Conservation (phyloP, 208 protist genomes). For the Leishmania major region DNA sequence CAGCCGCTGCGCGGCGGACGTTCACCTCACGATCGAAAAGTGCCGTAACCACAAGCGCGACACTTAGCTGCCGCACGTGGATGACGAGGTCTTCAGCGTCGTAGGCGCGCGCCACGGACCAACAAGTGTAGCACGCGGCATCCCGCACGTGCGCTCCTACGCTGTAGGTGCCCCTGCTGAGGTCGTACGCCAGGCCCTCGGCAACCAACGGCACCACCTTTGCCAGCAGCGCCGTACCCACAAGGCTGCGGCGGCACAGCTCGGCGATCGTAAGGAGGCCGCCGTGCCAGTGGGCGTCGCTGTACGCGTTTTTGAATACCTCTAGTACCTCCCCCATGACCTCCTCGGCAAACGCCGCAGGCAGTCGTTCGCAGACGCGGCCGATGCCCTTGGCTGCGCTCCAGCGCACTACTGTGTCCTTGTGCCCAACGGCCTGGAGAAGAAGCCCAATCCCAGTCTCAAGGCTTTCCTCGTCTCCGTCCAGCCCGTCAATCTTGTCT, state of each 20-base stretch:
- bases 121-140: constrained; percentile 98
- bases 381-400: constrained; percentile 97
- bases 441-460: constrained; percentile 80
- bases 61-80: constrained; percentile 82
- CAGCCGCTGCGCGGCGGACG: constrained; percentile 91
- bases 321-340: constrained; percentile 86
- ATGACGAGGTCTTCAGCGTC: constrained; percentile 81
- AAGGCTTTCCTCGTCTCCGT: constrained; percentile 70
- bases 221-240: constrained; percentile 83
- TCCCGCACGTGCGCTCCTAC: constrained; percentile 98
- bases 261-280: constrained; percentile 96
- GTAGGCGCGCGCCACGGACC: constrained; percentile 98
- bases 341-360: constrained; percentile 87
- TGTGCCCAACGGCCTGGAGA: constrained; percentile 75
- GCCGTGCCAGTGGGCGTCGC: constrained; percentile 95
- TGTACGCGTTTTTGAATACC: constrained; percentile 63
- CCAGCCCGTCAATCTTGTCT: constrained; percentile 40
- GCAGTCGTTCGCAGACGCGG: constrained; percentile 93
- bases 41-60: constrained; percentile 76
- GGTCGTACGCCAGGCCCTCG: constrained; percentile 93
- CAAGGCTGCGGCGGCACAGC: constrained; percentile 93
- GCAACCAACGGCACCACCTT: constrained; percentile 78
- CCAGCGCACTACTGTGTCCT: constrained; percentile 97
- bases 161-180: constrained; percentile 93
- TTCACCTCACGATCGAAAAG: constrained; percentile 94